Evolutionary conservation across 306 rosid genomes (phyloP).

Genomic region (Gillenia trifoliata): DNA sequence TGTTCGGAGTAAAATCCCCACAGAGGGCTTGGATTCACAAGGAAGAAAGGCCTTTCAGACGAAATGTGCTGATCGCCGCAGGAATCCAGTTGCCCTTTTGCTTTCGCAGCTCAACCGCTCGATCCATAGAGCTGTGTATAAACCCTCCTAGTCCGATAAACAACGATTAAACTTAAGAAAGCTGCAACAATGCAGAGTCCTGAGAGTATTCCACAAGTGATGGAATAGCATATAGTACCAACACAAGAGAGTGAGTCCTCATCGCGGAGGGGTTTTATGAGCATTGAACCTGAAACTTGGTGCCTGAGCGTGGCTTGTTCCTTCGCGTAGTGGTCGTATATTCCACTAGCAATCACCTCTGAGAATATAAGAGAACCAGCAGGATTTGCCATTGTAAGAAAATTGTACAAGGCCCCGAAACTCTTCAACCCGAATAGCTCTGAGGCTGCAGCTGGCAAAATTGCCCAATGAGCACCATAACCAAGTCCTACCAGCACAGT

Average conservation of each 20-base stretch:
- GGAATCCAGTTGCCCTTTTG: neutral
- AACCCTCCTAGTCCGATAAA: constrained; percentile 50
- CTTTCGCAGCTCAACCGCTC: constrained; percentile 18
- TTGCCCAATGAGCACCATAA: constrained; percentile 93
- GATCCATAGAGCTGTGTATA: constrained; percentile 54
- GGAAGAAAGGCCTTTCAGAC: neutral
- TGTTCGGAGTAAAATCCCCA: neutral
- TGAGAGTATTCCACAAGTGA: constrained; percentile 58
- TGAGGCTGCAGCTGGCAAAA: constrained; percentile 85
- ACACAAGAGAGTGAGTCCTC: constrained; percentile 42
- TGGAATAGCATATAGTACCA: constrained; percentile 59
- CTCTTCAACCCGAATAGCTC: constrained; percentile 76
- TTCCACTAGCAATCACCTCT: constrained; percentile 51
- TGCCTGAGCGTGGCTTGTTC: constrained; percentile 31
- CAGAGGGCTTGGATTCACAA: neutral
- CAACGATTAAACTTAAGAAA: constrained; percentile 41
- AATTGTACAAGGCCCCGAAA: constrained; percentile 66
- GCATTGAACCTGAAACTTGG: neutral
- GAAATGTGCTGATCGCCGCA: neutral
- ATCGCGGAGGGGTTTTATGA: constrained; percentile 9
- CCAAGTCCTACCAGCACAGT: constrained; percentile 75
- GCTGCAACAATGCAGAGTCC: constrained; percentile 51
- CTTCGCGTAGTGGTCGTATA: constrained; percentile 65
- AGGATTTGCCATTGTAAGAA: constrained; percentile 59
- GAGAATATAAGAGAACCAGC: constrained; percentile 64